Percentiles rank a stretch among this genome's conserved stretches.
Evolutionary conservation across 208 protist species (phyloP).

Genomic region (Endotrypanum monterogeii): DNA sequence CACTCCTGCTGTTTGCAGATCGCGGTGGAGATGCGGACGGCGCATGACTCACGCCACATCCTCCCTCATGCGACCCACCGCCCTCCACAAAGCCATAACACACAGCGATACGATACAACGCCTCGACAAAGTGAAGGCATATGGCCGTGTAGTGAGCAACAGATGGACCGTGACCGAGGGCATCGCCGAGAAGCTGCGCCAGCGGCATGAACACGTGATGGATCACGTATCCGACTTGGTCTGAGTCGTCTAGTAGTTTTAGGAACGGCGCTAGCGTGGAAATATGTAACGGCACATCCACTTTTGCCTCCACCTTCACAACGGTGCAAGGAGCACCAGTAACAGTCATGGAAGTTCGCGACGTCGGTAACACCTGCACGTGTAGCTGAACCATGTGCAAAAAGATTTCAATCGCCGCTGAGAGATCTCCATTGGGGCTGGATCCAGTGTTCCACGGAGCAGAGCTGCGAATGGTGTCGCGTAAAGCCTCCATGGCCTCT

Average conservation of each 20-base stretch:
- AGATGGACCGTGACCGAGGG: constrained; percentile 26
- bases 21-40: not conserved
- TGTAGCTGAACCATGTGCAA: constrained; percentile 41
- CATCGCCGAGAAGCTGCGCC: constrained; percentile 25
- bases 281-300: constrained; percentile 44
- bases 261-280: constrained; percentile 44
- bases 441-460: constrained; percentile 42
- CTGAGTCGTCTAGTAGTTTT: constrained; percentile 22
- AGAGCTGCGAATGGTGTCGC: constrained; percentile 22
- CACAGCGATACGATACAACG: constrained; percentile 34
- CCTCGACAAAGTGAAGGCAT: constrained; percentile 26
- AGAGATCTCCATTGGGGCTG: constrained; percentile 33
- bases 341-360: constrained; percentile 4
- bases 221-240: constrained; percentile 42
- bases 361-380: constrained; percentile 25
- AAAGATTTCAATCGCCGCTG: constrained; percentile 49
- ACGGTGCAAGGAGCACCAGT: constrained; percentile 16
- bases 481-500: constrained; percentile 15
- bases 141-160: constrained; percentile 31
- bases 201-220: constrained; percentile 39
- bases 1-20: not conserved
- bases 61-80: not conserved
- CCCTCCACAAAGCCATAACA: constrained; percentile 5
- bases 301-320: constrained; percentile 26
- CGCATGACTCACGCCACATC: not conserved